Evolutionary conservation across 495 filamentous ascomycete genomes (phyloP), one percentile per base, ranked within the genome.

Genomic region (Penicillium coprophilum): DNA sequence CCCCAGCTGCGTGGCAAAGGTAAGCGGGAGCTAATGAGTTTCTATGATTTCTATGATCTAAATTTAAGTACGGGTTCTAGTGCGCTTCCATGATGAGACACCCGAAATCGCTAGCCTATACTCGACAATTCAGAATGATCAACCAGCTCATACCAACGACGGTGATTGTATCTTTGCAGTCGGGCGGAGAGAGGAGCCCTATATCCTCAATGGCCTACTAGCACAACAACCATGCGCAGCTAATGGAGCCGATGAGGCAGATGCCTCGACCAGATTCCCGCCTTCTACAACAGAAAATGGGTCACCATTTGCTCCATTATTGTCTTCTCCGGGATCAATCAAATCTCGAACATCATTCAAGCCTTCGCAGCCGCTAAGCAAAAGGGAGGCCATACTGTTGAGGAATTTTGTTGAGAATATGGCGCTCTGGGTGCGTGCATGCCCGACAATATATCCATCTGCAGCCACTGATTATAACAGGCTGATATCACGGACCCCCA

Each of bases 341-440:
- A 27, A 34, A 23, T 20, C 32, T 7, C 48, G 27, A 44, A 32
- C 56, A 6, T 45, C 23, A 21, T 50, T 50, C 19, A 54, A 53
- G 0, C 9, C 28, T 11, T 30, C 56, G 15, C 40, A 62, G 31
- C 31, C 41, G 6, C 58, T 66, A 13, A 68, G 54, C 17, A 55
- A 60, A 24, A 46, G 65, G 32, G 65, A 71, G 45, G 63, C 68
- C 13, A 53, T 59, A 4, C 24, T 70, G 24, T 57, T 70, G 44
- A 55, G 68, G 5, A 70, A 70, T 30, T 70, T 61, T 46, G 61
- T 70, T 17, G 68, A 70, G 34, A 70, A 68, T 31, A 70, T 70
- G 68, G 68, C 68, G 3, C 45, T 70, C 20, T 70, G 68, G 68
- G 68, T 70, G 38, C 15, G 68, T 49, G 34, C 45, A 19, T 24